Conservation (phyloP, 352 stramenopile species). For the Phytophthora multivora region DNA sequence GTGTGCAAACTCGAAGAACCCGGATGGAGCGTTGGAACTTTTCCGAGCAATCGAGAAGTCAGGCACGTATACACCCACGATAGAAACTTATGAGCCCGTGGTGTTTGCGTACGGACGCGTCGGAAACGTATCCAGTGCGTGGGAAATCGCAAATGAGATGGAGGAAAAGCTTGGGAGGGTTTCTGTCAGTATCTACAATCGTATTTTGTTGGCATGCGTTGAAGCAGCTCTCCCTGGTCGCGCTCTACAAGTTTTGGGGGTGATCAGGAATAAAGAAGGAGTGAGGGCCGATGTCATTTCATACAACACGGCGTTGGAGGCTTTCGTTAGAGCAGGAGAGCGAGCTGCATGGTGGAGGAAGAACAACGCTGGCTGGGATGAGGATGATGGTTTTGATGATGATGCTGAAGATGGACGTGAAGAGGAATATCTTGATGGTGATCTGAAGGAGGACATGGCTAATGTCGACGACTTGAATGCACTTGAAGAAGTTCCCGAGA, state of each 20-base stretch:
- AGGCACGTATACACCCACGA: slow-evolving; percentile 32
- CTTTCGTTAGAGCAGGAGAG: slow-evolving; percentile 41
- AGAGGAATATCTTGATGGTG: neutral
- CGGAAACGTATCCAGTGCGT: slow-evolving; percentile 52
- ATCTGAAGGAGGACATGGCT: neutral
- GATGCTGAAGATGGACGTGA: slow-evolving; percentile 16
- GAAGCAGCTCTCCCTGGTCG: slow-evolving; percentile 38
- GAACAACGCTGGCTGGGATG: slow-evolving; percentile 20
- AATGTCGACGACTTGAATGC: neutral
- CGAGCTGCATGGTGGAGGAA: slow-evolving; percentile 29
- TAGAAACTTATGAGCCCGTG: slow-evolving; percentile 50
- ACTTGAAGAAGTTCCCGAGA: neutral
- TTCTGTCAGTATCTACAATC: slow-evolving; percentile 56
- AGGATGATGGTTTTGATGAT: slow-evolving; percentile 20
- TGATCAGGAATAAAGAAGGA: slow-evolving; percentile 38
- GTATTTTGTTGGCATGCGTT: slow-evolving; percentile 60
- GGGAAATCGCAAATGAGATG: slow-evolving; percentile 47
- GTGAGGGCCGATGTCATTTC: slow-evolving; percentile 46
- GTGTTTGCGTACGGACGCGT: slow-evolving; percentile 58
- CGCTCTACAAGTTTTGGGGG: slow-evolving; percentile 47
- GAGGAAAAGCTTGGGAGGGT: slow-evolving; percentile 45
- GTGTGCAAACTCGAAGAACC: slow-evolving; percentile 50
- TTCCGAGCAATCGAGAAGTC: slow-evolving; percentile 58
- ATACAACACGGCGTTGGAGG: slow-evolving; percentile 65
- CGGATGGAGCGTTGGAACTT: slow-evolving; percentile 51